Evolutionary conservation across 306 rosid species (phyloP), one percentile per base, ranked within the genome.

Genomic region (Boehmeria nivea): DNA sequence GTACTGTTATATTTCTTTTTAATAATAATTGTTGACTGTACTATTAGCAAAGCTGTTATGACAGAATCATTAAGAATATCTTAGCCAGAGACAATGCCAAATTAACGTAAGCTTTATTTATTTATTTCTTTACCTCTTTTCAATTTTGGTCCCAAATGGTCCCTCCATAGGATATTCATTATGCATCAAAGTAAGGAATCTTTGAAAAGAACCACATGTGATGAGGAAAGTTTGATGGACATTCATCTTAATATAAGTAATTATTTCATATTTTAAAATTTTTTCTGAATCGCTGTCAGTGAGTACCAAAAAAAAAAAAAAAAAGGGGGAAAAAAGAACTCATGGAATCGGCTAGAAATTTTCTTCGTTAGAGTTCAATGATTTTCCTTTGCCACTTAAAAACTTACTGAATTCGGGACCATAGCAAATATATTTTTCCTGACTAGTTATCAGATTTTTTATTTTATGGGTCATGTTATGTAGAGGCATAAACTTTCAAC

Each of bases 221-320:
- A 16, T 26, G 40, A 47, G 59, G 34, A 63, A 54, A 33, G 24
- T 39, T 48, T 38, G 12, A 56, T 54, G 67, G 67, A 61, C 57
- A 61, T 13, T 36, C 57, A 34, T 36, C 57, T 19, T 22, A 7
- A 57, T 56, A 22, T 27, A 11, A 11, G 4, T 38, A 20, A 36
- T 16, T 21, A 11, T n/a, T 38, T 40, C 44, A 40, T 2, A 40
- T 28, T 28, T 3, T 2, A 2, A 6, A 2, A 2, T 40, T 40
- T 15, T 40, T 40, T 40, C 44, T 40, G 44, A 40, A 13, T 40
- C 8, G 5, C 13, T 40, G 68, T 61, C 47, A 54, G 44, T 54
- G n/a, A 16, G 16, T n/a, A n/a, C n/a, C n/a, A n/a, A n/a, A n/a
- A n/a, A n/a, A 33, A 9, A 19, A 38, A 22, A 43, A 54, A 9